Base-by-base conservation (phyloP, 768 basidiomycete genomes). In the Cystofilobasidium ferigula region DNA sequence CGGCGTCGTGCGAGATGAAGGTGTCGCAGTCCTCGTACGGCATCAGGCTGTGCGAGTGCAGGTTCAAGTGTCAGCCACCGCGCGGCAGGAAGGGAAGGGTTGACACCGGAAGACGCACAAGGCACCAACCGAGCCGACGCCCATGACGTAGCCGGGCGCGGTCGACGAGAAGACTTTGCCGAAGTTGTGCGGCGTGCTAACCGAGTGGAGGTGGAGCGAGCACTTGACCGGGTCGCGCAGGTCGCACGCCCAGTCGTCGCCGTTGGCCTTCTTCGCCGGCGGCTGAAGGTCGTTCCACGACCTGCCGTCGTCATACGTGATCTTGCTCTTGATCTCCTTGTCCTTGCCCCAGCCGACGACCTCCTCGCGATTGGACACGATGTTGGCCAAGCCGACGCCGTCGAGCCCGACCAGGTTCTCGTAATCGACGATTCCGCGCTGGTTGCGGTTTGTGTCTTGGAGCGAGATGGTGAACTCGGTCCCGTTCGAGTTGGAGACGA, bases 401-500 rank as follows among this genome's bases (percentile, higher is more conserved):
- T 91, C 87, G 18, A 93, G 78, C 0, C 89, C 89, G 70, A 86
- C 86, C 40, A 76, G 75, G 66, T 82, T 84, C 78, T 99, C 95
- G 71, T 86, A 98, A 74, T 98, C 95, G 40, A 98, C 94, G 67
- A 84, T 95, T 13, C 93, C 95, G 67, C 80, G 76, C 53, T 82
- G 79, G 74, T 98, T 94, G 57, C 95, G 80, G 74, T 98, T 98
- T 6, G 95, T 98, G 72, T 94, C 86, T 77, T 85, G 83, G 66
- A 99, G 80, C 71, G 87, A 87, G 76, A 93, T 82, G 13, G 91
- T 87, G 74, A 98, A 99, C 76, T 84, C 93, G 18, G 92, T 95
- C 4, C 95, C 95, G 71, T 97, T 93, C 42, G 88, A 89, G 76
- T 97, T 95, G 77, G 86, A 88, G 62, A 94, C 86, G 79, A 97